Evolutionary conservation across 768 basidiomycete species (phyloP).

Genomic region (Kwoniella dendrophila): DNA sequence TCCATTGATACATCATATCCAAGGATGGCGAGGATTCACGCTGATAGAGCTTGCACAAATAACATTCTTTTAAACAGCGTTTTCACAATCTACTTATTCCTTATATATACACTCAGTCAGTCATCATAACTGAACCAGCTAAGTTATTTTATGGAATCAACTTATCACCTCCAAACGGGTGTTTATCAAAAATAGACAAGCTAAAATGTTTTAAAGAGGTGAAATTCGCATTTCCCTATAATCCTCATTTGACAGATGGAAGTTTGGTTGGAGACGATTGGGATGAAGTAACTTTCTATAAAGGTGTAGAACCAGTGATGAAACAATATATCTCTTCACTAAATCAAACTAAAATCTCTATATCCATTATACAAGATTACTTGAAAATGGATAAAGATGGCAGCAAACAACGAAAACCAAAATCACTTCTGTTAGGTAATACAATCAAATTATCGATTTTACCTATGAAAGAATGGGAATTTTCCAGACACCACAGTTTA

Average conservation of each 20-base stretch:
- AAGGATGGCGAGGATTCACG: neutral
- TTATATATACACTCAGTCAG: neutral
- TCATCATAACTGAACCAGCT: neutral
- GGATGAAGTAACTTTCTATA: neutral
- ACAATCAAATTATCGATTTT: neutral
- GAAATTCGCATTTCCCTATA: neutral
- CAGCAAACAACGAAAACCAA: too few species aligned
- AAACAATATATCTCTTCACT: neutral
- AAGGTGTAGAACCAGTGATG: neutral
- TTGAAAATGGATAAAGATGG: neutral
- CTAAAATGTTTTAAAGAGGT: neutral
- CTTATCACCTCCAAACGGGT: neutral
- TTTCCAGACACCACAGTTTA: neutral
- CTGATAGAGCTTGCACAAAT: neutral
- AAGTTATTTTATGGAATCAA: conserved; percentile 1
- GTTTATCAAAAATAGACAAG: neutral
- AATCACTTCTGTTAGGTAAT: neutral
- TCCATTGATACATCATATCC: neutral
- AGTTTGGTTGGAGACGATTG: neutral
- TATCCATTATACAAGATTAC: neutral
- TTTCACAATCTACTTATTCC: conserved; percentile 4
- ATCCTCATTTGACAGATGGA: too few species aligned
- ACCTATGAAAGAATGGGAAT: neutral
- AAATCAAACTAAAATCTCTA: neutral
- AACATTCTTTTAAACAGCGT: conserved; percentile 6